A percentile compares a stretch with the other conserved stretches of the same genome.
Conservation (phyloP, 106 monocot species). For the Allium cepa region DNA sequence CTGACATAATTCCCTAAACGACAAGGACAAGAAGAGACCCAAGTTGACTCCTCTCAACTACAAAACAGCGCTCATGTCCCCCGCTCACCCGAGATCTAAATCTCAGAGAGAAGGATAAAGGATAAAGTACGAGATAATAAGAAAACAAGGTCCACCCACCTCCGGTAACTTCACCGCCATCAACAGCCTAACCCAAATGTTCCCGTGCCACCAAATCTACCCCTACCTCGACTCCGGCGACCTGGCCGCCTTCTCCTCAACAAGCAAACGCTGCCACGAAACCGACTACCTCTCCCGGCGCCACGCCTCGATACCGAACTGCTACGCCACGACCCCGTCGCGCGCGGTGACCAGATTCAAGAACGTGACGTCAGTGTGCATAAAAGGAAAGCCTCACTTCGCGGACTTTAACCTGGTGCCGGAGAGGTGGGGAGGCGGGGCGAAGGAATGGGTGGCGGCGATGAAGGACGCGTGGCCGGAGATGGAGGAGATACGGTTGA, state of each 20-base stretch:
- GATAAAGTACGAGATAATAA: no score
- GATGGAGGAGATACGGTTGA: constrained; percentile 68
- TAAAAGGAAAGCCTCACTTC: constrained; percentile 94
- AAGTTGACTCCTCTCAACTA: no score
- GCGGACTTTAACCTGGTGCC: constrained; percentile 85
- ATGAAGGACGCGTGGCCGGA: constrained; percentile 55
- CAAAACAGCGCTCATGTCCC: no score
- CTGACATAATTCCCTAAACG: no score
- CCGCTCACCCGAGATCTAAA: no score
- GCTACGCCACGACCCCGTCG: constrained; percentile 54
- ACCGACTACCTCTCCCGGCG: constrained; percentile 36
- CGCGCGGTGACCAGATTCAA: constrained; percentile 40
- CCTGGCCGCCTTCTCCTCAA: constrained; percentile 25
- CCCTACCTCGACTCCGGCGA: constrained; percentile 32
- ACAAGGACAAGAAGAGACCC: no score
- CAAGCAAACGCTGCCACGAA: constrained; percentile 40
- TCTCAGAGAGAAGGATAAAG: no score
- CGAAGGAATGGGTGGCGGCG: constrained; percentile 48
- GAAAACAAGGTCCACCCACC: no score
- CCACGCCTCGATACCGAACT: constrained; percentile 66
- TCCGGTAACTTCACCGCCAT: no score
- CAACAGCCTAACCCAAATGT: no score
- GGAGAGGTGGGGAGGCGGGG: constrained; percentile 58
- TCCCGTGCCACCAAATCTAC: constrained; percentile 31
- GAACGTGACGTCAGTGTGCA: constrained; percentile 20